A percentile compares a stretch with the other conserved stretches of the same genome.
Conservation (phyloP, 805 yeast genomes). For the Kregervanrija fluxuum region DNA sequence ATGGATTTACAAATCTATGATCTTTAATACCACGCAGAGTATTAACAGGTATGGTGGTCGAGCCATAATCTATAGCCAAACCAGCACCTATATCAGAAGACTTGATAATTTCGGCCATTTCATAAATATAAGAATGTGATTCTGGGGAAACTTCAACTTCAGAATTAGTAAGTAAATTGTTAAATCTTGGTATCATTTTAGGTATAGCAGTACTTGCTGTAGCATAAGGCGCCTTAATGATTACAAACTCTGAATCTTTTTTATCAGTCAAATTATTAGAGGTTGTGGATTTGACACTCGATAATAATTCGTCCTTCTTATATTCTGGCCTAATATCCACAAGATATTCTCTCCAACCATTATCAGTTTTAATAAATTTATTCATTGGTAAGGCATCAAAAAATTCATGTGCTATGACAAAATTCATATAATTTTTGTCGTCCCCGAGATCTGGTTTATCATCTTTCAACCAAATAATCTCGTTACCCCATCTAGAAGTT, state of each 20-base stretch:
- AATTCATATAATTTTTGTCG: conserved; percentile 37
- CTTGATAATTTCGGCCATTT: conserved; percentile 36
- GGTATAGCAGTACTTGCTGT: conserved; percentile 61
- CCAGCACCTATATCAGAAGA: conserved; percentile 50
- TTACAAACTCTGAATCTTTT: conserved; percentile 36
- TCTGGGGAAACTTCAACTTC: conserved; percentile 73
- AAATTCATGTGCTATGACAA: conserved; percentile 76
- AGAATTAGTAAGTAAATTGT: conserved; percentile 46
- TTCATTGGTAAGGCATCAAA: conserved; percentile 82
- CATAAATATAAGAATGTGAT: conserved; percentile 48
- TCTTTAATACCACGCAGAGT: conserved; percentile 66
- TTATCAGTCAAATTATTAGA: conserved; percentile 1
- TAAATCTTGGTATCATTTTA: conserved; percentile 40
- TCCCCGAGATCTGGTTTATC: conserved; percentile 42
- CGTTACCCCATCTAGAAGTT: conserved; percentile 43
- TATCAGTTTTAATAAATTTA: conserved; percentile 49
- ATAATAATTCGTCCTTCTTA: conserved; percentile 9
- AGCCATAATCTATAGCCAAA: conserved; percentile 73
- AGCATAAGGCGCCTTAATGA: conserved; percentile 49
- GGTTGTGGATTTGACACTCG: conserved; percentile 16
- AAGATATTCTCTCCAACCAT: conserved; percentile 74
- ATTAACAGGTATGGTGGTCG: conserved; percentile 57
- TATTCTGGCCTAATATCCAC: conserved; percentile 44
- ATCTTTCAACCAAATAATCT: conserved; percentile 46
- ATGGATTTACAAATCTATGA: conserved; percentile 71